A percentile compares a stretch with the other conserved stretches of the same genome.
Evolutionary conservation across 164 flowering plant species (phyloP).

Genomic region (Litsea cubeba): DNA sequence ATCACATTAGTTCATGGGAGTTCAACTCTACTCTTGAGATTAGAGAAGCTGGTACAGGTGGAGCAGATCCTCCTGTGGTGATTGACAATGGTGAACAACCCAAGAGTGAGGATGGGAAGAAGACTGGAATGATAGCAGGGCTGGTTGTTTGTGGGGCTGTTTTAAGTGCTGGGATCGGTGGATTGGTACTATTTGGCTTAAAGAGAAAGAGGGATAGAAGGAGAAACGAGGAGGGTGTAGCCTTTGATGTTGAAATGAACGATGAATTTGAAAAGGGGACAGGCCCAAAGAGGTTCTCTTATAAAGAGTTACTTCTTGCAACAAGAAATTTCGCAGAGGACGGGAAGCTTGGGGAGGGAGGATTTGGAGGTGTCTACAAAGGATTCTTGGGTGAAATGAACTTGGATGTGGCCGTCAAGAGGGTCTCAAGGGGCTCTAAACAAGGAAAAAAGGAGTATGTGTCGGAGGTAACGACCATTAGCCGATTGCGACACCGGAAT

Average conservation of each 20-base stretch:
- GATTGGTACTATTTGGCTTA: neutral
- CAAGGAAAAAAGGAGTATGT: conserved; percentile 6
- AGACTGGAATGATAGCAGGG: conserved; percentile 1
- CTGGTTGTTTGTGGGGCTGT: neutral
- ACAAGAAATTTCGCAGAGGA: neutral
- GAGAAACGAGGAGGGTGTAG: neutral
- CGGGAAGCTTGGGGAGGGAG: conserved; percentile 10
- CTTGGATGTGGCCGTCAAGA: conserved; percentile 3
- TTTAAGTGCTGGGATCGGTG: conserved; percentile 4
- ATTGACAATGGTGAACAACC: too few species aligned
- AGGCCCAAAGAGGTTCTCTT: conserved; percentile 6
- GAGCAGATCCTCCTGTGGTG: too few species aligned
- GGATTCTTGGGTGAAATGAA: neutral
- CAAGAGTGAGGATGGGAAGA: neutral
- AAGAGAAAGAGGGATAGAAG: neutral
- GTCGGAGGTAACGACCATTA: conserved; percentile 4
- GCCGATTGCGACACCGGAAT: conserved; percentile 7
- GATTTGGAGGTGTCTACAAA: conserved; percentile 10
- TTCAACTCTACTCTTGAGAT: conserved; percentile 8
- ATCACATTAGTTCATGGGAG: conserved; percentile 22
- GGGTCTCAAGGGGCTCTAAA: conserved; percentile 1
- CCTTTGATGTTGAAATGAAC: neutral
- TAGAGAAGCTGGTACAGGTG: too few species aligned
- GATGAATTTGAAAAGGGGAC: neutral
- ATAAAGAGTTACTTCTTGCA: neutral